These are phyloP conservation scores for Stagonosporopsis chrysanthemi DNA, from an alignment of 2,329 filamentous ascomycete species.

Conservation along the genomic window DNA sequence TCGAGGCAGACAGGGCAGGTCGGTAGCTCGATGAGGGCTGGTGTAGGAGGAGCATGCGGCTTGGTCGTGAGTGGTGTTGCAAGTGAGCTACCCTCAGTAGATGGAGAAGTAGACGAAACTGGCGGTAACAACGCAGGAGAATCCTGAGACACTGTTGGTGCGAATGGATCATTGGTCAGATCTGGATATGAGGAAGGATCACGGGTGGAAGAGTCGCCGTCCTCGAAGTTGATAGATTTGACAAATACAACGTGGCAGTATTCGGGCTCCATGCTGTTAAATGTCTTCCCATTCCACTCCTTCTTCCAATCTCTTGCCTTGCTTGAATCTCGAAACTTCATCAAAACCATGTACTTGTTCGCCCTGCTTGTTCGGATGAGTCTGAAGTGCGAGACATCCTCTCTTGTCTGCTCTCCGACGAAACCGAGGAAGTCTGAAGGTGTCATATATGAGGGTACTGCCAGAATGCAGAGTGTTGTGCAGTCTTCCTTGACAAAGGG, in stretches of 20 bases:
- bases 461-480: constrained; percentile 89
- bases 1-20: constrained; percentile 97
- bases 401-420: constrained; percentile 84
- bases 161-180: constrained; percentile 70
- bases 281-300: constrained; percentile 91
- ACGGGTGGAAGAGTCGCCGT: constrained; percentile 56
- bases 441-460: constrained; percentile 92
- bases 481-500: constrained; percentile 68
- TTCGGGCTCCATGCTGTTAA: constrained; percentile 93
- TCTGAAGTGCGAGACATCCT: constrained; percentile 89
- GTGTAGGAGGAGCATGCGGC: constrained; percentile 76
- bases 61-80: constrained; percentile 63
- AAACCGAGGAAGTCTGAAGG: constrained; percentile 91
- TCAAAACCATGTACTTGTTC: constrained; percentile 92
- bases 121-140: constrained; percentile 47
- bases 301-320: constrained; percentile 81
- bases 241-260: constrained; percentile 95
- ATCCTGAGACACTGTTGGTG: constrained; percentile 57
- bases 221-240: constrained; percentile 86
- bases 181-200: constrained; percentile 64
- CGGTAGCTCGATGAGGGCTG: constrained; percentile 86
- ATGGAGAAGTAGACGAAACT: constrained; percentile 42
- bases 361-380: constrained; percentile 89
- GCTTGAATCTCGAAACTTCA: constrained; percentile 84
- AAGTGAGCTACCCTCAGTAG: constrained; percentile 35